Evolutionary conservation across 495 filamentous ascomycete genomes (phyloP).

Genomic region (Clavariopsis aquatica): DNA sequence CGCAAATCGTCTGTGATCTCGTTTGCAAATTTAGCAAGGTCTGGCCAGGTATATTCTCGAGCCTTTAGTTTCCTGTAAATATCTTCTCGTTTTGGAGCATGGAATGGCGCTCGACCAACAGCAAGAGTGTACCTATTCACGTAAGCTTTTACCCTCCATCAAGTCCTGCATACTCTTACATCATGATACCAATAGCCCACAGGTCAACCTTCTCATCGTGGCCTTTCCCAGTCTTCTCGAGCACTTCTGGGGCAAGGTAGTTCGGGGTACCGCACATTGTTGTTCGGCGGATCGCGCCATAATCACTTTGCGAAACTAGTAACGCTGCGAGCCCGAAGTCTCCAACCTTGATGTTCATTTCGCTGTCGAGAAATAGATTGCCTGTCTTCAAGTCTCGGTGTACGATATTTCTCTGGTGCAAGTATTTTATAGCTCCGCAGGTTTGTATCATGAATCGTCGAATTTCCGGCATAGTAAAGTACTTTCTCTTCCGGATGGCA

Average conservation of each 20-base stretch:
- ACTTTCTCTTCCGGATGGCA: conserved; percentile 87
- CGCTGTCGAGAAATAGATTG: conserved; percentile 90
- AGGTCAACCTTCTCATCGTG: conserved; percentile 94
- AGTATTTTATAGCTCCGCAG: conserved; percentile 93
- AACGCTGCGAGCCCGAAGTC: conserved; percentile 97
- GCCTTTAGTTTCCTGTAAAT: conserved; percentile 49
- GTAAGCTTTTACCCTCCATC: conserved; percentile 7
- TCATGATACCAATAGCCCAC: conserved; percentile 95
- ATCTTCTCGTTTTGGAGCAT: conserved; percentile 47
- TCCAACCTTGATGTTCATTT: conserved; percentile 98
- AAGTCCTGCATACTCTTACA: conserved; percentile 55
- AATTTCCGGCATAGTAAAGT: conserved; percentile 85
- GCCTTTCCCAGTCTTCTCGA: conserved; percentile 80
- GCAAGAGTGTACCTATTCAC: conserved; percentile 44
- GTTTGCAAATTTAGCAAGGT: conserved; percentile 42
- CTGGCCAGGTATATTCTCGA: conserved; percentile 48
- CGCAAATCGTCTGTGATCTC: conserved; percentile 47
- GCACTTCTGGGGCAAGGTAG: conserved; percentile 96
- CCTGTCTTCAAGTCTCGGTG: conserved; percentile 98
- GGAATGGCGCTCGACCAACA: conserved; percentile 49
- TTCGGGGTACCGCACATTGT: conserved; percentile 97
- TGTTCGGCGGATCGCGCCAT: conserved; percentile 65
- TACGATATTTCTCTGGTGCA: conserved; percentile 91
- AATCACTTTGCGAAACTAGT: conserved; percentile 80
- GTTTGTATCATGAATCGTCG: conserved; percentile 91